Percentiles rank a stretch among this genome's conserved stretches.
phyloP scores from a whole-genome alignment of 306 rosid genomes.

The Glycyrrhiza uralensis region DNA sequence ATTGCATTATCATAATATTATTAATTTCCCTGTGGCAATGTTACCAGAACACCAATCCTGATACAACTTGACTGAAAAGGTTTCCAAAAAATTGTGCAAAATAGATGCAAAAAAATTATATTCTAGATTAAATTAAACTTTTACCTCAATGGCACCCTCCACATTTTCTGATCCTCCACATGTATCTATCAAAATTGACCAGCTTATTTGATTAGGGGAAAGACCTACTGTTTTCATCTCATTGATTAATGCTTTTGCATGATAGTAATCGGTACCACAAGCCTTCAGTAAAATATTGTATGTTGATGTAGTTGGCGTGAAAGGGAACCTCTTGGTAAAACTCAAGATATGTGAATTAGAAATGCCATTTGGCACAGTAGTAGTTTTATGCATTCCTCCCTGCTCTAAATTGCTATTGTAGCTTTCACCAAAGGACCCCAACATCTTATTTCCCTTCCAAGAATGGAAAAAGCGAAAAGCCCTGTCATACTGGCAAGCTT shows the following conservation, averaged over 20 bases:
- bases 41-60: slow-evolving; percentile 20
- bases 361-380: slow-evolving; percentile 31
- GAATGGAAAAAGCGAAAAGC: slow-evolving; percentile 85
- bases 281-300: slow-evolving; percentile 93
- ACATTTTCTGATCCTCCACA: slow-evolving; percentile 64
- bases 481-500: slow-evolving; percentile 90
- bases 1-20: slow-evolving; percentile 2
- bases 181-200: slow-evolving; percentile 85
- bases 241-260: slow-evolving; percentile 67
- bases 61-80: slow-evolving; percentile 21
- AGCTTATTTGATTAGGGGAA: slow-evolving; percentile 77
- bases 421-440: slow-evolving; percentile 36
- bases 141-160: slow-evolving; percentile 80
- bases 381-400: slow-evolving; percentile 6
- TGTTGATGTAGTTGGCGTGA: slow-evolving; percentile 71
- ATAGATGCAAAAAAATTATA: slow-evolving; percentile 1
- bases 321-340: slow-evolving; percentile 57
- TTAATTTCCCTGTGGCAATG: neutral
- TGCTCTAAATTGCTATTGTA: slow-evolving; percentile 32
- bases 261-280: slow-evolving; percentile 88
- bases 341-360: slow-evolving; percentile 46
- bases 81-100: slow-evolving; percentile 1
- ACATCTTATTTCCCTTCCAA: slow-evolving; percentile 58
- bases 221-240: slow-evolving; percentile 79
- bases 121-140: neutral